phyloP scores from a whole-genome alignment of 345 rosid species.

The Eucalyptus sp. region DNA sequence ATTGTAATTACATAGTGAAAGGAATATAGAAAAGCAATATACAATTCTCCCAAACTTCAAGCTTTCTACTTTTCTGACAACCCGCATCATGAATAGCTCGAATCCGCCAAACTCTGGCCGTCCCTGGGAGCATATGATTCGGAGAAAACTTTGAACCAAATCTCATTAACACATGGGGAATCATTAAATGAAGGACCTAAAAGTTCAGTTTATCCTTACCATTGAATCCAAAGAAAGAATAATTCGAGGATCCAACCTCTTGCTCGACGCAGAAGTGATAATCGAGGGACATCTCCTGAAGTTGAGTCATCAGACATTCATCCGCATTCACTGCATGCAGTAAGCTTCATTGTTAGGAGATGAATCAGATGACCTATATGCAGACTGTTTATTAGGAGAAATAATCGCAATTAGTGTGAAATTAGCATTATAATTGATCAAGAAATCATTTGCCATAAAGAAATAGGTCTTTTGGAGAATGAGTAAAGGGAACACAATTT shows the following conservation, averaged over 20 bases:
- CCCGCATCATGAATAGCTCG: conserved; percentile 37
- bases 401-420: background rate
- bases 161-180: background rate
- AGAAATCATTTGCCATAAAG: background rate
- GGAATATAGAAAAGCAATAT: too few relatives aligned
- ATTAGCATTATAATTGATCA: background rate
- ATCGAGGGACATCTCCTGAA: conserved; percentile 51
- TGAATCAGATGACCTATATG: background rate
- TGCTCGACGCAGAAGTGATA: conserved; percentile 45
- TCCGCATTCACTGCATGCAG: conserved; percentile 25
- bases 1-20: too few relatives aligned
- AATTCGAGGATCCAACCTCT: conserved; percentile 46
- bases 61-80: too few relatives aligned
- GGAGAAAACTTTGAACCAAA: background rate
- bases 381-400: background rate
- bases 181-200: background rate
- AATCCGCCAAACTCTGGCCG: conserved; percentile 45
- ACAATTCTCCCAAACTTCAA: too few relatives aligned
- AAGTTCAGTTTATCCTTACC: conserved; percentile 6
- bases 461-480: background rate
- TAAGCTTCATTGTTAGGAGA: background rate
- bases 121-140: conserved; percentile 8
- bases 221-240: conserved; percentile 44
- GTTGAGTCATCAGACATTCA: conserved; percentile 41
- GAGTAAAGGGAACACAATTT: background rate